Evolutionary conservation across 768 basidiomycete species (phyloP).

Genomic region (Trametopsis cervina): DNA sequence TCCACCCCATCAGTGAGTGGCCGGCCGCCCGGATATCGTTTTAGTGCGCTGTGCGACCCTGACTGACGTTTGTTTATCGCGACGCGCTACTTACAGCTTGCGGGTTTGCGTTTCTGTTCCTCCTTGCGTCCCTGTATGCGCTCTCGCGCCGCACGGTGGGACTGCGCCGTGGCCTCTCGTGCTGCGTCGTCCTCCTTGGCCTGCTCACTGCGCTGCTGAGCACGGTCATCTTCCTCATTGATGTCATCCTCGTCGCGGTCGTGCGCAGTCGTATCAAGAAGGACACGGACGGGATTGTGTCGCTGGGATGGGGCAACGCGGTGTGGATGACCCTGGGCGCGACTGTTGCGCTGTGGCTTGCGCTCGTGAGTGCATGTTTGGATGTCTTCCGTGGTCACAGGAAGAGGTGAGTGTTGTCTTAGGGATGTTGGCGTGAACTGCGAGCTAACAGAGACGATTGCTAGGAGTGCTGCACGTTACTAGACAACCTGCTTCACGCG

Average conservation of each 20-base stretch:
- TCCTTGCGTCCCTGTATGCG: constrained; percentile 40
- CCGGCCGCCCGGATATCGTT: background rate
- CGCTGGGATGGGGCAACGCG: constrained; percentile 43
- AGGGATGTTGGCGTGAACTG: no score
- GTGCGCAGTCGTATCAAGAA: constrained; percentile 35
- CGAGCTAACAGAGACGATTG: no score
- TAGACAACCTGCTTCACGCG: background rate
- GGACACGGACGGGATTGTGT: constrained; percentile 33
- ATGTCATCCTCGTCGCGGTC: constrained; percentile 42
- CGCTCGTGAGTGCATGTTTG: constrained; percentile 28
- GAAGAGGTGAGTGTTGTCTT: constrained; percentile 15
- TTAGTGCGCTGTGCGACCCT: constrained; percentile 6
- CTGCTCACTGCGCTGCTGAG: constrained; percentile 37
- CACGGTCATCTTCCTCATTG: constrained; percentile 46
- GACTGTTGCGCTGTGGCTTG: constrained; percentile 40
- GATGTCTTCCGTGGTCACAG: constrained; percentile 24
- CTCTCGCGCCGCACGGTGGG: constrained; percentile 31
- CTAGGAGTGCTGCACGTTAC: constrained; percentile 2
- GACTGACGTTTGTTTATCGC: constrained; percentile 2
- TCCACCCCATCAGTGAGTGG: constrained; percentile 47
- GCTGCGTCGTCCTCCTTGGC: constrained; percentile 31
- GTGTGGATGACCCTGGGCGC: constrained; percentile 53
- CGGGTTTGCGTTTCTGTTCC: constrained; percentile 42
- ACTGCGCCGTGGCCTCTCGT: constrained; percentile 30
- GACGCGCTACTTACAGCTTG: constrained; percentile 29